Evolutionary conservation across 2,329 filamentous ascomycete species (phyloP).

Genomic region (Nannizzia gypsea): DNA sequence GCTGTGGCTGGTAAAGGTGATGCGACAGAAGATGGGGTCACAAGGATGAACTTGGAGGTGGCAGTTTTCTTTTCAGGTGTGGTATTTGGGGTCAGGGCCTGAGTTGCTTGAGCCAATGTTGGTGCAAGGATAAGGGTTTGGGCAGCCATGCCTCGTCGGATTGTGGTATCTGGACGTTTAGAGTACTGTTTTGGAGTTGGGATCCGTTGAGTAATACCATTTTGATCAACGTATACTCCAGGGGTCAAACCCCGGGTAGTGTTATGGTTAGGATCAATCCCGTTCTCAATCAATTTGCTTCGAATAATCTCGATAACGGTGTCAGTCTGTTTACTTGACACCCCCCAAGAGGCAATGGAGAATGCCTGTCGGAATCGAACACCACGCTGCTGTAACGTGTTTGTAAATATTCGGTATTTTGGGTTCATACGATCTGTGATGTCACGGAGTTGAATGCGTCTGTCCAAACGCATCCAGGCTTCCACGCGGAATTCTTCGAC

Average conservation of each 20-base stretch:
- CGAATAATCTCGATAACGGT: conserved; percentile 9
- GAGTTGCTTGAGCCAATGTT: background rate
- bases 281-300: background rate
- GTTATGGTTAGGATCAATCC: conserved; percentile 11
- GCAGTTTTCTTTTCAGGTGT: background rate
- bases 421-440: conserved; percentile 22
- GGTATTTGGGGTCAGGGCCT: background rate
- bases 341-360: conserved; percentile 20
- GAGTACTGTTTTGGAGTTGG: conserved; percentile 3
- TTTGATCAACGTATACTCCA: conserved; percentile 11
- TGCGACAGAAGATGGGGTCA: background rate
- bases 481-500: conserved; percentile 25
- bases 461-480: conserved; percentile 23
- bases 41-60: too few relatives aligned
- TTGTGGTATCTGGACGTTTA: background rate
- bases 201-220: conserved; percentile 12
- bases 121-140: background rate
- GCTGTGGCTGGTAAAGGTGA: background rate
- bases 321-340: conserved; percentile 17
- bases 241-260: conserved; percentile 16
- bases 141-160: background rate
- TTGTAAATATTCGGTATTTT: conserved; percentile 14
- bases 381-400: conserved; percentile 21
- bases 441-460: conserved; percentile 20
- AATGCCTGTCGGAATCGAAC: conserved; percentile 21